Percentiles rank a stretch among this genome's conserved stretches.
Evolutionary conservation across 148 eudicot species (phyloP).

Genomic region (Camellia granthamiana): DNA sequence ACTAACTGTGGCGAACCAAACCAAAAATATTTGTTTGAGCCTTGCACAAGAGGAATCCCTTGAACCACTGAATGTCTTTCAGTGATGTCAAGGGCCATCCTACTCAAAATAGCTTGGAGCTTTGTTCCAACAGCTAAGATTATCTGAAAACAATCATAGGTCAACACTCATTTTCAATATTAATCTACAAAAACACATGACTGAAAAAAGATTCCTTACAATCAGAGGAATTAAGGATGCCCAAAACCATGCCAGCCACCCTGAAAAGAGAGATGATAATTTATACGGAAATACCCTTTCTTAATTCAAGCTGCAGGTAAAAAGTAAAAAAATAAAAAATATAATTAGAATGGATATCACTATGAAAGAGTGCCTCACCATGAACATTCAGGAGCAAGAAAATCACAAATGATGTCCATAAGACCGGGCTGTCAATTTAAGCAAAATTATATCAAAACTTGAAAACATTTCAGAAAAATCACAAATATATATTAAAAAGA

Average conservation of each 20-base stretch:
- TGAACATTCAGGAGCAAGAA: constrained; percentile 75
- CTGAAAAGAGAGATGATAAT: constrained; percentile 30
- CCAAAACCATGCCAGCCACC: constrained; percentile 76
- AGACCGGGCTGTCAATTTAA: constrained; percentile 56
- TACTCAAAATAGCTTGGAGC: constrained; percentile 75
- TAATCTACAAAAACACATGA: neutral
- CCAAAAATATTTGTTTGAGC: constrained; percentile 86
- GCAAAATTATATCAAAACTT: neutral
- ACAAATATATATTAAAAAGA: neutral
- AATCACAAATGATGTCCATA: constrained; percentile 79
- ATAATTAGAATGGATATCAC: neutral
- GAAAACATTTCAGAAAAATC: neutral
- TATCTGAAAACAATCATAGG: constrained; percentile 36
- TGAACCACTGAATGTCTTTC: constrained; percentile 83
- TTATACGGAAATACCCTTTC: neutral
- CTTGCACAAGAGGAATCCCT: constrained; percentile 92
- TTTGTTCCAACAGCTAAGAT: constrained; percentile 92
- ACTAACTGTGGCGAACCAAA: constrained; percentile 69
- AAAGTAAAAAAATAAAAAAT: too few species aligned
- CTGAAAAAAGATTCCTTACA: constrained; percentile 40
- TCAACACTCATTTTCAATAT: constrained; percentile 1
- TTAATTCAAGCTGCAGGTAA: neutral
- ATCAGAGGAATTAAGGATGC: constrained; percentile 65
- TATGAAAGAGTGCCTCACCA: constrained; percentile 40
- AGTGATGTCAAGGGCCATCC: constrained; percentile 82